Base-by-base conservation (phyloP, 352 stramenopile species). In the Pythium scleroteichum region DNA sequence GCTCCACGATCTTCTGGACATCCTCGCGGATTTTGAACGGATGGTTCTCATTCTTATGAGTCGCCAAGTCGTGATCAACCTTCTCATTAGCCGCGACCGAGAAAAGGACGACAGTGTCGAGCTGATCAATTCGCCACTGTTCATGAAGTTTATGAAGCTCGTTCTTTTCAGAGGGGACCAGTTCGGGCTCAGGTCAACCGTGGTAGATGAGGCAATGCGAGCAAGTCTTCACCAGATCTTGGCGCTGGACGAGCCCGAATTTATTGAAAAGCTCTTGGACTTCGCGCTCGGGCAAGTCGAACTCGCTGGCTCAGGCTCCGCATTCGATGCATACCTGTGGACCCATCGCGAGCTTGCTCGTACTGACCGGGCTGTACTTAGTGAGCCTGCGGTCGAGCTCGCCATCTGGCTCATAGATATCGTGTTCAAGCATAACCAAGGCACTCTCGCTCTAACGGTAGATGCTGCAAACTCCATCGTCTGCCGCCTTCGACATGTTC, bases 331-430 rank as follows among this genome's bases (percentile, higher is more conserved):
- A 0, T 44, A 66, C 23, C 32, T 93, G 20, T 97, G 89, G 90
- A 95, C 85, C 0, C 76, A 96, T 26, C 72, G 85, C 16, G 78
- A 82, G 2, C 66, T 94, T 4, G 39, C 58, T 44, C 70, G 73
- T 17, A n/a, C 68, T 7, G 88, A 96, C 51, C 57, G 55, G 7
- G 64, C 55, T 2, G 76, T 81, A 14, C 9, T 77, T 8, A 40
- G 68, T n/a, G 82, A 94, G 16, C 83, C 89, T 14, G 82, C 72
- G 16, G 70, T 97, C n/a, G 87, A 97, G 62, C 59, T 94, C 8
- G 76, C 77, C 9, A 29, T 46, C 13, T 72, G 58, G 64, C 35
- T 72, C 1, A 26, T 68, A 2, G 60, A 68, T 17, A n/a, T 59
- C 17, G 39, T 62, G n/a, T 26, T 68, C 29, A 22, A 38, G 19